Conservation (phyloP, 2,329 filamentous ascomycete genomes). For the Paraconiothyrium brasiliense region DNA sequence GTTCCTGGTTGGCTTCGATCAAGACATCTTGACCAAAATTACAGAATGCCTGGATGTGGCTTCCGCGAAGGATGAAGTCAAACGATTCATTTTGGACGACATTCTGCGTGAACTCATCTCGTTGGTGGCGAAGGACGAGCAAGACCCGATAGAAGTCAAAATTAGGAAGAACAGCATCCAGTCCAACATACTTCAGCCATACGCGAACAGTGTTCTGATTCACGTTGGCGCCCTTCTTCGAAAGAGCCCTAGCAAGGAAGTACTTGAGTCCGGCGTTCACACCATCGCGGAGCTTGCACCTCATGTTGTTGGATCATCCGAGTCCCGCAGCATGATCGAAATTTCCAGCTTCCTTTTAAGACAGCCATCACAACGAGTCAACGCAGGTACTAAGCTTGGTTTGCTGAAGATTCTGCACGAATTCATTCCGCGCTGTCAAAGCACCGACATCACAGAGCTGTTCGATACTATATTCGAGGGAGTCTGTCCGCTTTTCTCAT, state of each 20-base stretch:
- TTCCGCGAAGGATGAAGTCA: slow-evolving; percentile 87
- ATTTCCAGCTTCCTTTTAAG: slow-evolving; percentile 83
- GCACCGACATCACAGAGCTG: slow-evolving; percentile 65
- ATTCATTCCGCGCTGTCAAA: slow-evolving; percentile 74
- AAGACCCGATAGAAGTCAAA: slow-evolving; percentile 58
- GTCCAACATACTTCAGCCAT: slow-evolving; percentile 65
- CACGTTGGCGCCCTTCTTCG: slow-evolving; percentile 63
- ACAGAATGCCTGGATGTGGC: slow-evolving; percentile 75
- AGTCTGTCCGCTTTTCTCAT: slow-evolving; percentile 84
- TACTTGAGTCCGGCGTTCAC: slow-evolving; percentile 81
- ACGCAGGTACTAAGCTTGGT: slow-evolving; percentile 81
- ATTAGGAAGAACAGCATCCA: slow-evolving; percentile 59
- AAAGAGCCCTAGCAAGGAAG: slow-evolving; percentile 71
- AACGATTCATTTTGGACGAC: slow-evolving; percentile 77
- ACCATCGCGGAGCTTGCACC: slow-evolving; percentile 74
- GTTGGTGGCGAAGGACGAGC: slow-evolving; percentile 27
- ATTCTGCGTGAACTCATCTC: slow-evolving; percentile 67
- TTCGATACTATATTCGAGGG: slow-evolving; percentile 75
- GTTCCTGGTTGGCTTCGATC: slow-evolving; percentile 73
- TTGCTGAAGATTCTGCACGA: slow-evolving; percentile 82
- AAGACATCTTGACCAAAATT: slow-evolving; percentile 71
- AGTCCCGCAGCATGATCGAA: slow-evolving; percentile 79
- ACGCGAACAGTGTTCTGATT: slow-evolving; percentile 72
- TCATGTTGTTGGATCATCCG: slow-evolving; percentile 56
- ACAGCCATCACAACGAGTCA: slow-evolving; percentile 85